phyloP scores from a whole-genome alignment of 305 asterid species.

The Fraxinus greggii region DNA sequence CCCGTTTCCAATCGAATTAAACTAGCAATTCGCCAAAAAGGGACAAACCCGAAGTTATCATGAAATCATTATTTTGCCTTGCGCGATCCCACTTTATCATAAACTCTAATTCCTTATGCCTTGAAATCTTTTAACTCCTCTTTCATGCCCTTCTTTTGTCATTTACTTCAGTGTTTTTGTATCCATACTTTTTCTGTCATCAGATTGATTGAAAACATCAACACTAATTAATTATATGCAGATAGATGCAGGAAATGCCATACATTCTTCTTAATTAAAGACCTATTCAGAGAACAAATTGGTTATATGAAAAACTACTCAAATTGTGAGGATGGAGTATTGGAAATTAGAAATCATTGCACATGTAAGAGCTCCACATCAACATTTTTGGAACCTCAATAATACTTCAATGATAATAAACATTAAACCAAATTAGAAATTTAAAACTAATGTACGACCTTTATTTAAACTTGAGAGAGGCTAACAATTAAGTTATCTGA shows the following conservation, averaged over 20 bases:
- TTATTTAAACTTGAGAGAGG: not conserved
- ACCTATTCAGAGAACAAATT: not conserved
- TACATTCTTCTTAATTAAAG: not conserved
- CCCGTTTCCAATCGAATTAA: too few species aligned
- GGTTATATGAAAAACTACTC: not conserved
- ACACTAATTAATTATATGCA: not conserved
- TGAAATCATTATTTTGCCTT: too few species aligned
- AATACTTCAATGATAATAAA: not conserved
- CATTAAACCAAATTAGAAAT: not conserved
- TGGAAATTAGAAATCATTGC: not conserved
- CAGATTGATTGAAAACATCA: slow-evolving; percentile 1
- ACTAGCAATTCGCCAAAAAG: too few species aligned
- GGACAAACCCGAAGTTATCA: too few species aligned
- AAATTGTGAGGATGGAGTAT: not conserved
- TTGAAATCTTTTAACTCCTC: not conserved
- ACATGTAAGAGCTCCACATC: not conserved
- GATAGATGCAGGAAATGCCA: not conserved
- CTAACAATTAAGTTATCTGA: not conserved
- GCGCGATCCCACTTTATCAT: too few species aligned
- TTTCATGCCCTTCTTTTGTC: not conserved
- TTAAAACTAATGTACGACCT: not conserved
- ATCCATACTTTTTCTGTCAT: not conserved
- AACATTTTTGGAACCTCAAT: not conserved
- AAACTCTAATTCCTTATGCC: too few species aligned
- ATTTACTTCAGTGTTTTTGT: not conserved